Percentiles rank a stretch among this genome's conserved stretches.
phyloP scores from a whole-genome alignment of 2,329 filamentous ascomycete species.

The Cladosporium sp. region DNA sequence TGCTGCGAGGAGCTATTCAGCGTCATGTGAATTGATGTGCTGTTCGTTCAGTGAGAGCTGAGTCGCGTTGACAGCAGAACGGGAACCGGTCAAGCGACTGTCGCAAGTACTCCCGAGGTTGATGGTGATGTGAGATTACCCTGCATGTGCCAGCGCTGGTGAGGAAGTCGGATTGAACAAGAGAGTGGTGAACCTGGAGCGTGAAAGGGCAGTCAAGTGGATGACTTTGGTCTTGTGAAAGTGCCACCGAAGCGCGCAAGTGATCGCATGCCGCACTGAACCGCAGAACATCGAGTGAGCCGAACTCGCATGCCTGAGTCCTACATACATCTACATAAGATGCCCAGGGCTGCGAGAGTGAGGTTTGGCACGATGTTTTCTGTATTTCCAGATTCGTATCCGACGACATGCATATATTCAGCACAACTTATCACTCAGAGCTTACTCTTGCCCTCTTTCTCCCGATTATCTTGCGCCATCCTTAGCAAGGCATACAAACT shows the following conservation, averaged over 20 bases:
- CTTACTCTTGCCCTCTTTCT: conserved; percentile 37
- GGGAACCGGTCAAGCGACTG: not conserved
- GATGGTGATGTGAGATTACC: not conserved
- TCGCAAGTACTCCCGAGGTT: not conserved
- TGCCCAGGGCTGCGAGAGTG: not conserved
- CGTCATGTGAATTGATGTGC: not conserved
- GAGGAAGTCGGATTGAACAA: not conserved
- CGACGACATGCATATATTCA: not conserved
- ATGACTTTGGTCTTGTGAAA: not conserved
- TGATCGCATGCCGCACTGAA: not conserved
- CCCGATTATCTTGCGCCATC: conserved; percentile 60
- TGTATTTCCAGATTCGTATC: not conserved
- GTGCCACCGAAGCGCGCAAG: not conserved
- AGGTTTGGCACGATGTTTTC: not conserved
- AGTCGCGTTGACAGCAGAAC: not conserved
- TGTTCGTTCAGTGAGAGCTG: not conserved
- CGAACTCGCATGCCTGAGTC: not conserved
- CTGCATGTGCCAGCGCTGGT: not conserved
- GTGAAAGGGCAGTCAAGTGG: not conserved
- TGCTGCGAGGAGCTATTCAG: not conserved
- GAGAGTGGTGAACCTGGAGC: not conserved
- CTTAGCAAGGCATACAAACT: conserved; percentile 65
- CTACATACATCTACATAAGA: not conserved
- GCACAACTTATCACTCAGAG: conserved; percentile 16
- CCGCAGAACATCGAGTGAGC: not conserved